Conservation (phyloP, 352 stramenopile species). For the Pythium plurisporium region DNA sequence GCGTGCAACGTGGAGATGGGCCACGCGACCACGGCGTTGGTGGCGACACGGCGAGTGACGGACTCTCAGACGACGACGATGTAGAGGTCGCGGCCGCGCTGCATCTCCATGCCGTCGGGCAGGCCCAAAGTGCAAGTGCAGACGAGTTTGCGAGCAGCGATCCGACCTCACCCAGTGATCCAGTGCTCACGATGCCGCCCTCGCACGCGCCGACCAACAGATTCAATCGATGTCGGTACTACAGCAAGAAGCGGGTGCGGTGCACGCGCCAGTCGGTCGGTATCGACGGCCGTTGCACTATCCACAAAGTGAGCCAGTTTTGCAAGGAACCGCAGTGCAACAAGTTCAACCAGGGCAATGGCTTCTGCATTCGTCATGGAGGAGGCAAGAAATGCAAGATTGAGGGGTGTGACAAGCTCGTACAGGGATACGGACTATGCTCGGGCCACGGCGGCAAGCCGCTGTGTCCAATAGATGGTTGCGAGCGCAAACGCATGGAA, state of each 20-base stretch:
- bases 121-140: background rate
- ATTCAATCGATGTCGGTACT: slow-evolving; percentile 58
- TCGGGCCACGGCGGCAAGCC: slow-evolving; percentile 78
- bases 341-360: slow-evolving; percentile 85
- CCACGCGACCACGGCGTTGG: background rate
- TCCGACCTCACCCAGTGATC: background rate
- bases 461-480: slow-evolving; percentile 67
- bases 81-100: slow-evolving; percentile 18
- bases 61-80: slow-evolving; percentile 17
- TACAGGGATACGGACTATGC: slow-evolving; percentile 83
- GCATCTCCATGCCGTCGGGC: slow-evolving; percentile 16
- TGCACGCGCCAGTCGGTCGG: slow-evolving; percentile 65
- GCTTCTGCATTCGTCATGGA: slow-evolving; percentile 82
- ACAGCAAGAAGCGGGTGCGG: slow-evolving; percentile 62
- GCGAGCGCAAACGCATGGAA: slow-evolving; percentile 84
- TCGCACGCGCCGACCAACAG: background rate
- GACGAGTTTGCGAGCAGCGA: slow-evolving; percentile 6
- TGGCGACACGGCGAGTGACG: slow-evolving; percentile 3
- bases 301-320: slow-evolving; percentile 84
- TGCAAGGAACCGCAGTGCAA: slow-evolving; percentile 70
- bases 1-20: no score
- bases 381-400: slow-evolving; percentile 84
- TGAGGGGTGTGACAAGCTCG: slow-evolving; percentile 73
- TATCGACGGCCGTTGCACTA: slow-evolving; percentile 65
- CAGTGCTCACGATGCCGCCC: background rate